These are phyloP conservation scores for Mycena rebaudengoi DNA, from an alignment of 768 basidiomycete species.

Conservation along the genomic window DNA sequence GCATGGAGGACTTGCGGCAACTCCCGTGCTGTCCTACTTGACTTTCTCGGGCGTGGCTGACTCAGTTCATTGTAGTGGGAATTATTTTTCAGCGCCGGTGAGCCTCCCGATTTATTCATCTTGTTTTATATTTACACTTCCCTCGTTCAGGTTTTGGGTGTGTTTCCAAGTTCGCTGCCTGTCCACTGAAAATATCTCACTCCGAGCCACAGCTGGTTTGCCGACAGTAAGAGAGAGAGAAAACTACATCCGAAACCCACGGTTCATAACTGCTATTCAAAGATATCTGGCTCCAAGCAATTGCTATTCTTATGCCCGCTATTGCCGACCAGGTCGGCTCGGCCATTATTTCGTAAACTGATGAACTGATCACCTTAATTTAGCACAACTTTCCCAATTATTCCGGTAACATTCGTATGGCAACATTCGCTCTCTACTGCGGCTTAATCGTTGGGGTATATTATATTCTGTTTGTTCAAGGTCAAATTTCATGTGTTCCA, in stretches of 20 bases:
- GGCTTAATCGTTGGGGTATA: slow-evolving; percentile 51
- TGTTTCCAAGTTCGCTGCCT: too few relatives aligned
- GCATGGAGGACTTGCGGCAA: too few relatives aligned
- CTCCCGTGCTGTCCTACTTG: neutral
- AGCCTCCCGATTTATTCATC: neutral
- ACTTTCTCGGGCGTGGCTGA: slow-evolving; percentile 3
- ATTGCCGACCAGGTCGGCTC: slow-evolving; percentile 21
- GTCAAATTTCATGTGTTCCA: neutral
- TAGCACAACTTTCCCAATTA: slow-evolving; percentile 27
- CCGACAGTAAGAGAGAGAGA: slow-evolving; percentile 19
- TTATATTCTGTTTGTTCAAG: neutral
- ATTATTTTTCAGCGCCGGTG: slow-evolving; percentile 25
- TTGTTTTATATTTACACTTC: neutral
- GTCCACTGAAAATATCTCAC: too few relatives aligned
- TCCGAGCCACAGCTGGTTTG: slow-evolving; percentile 29
- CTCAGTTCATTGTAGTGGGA: slow-evolving; percentile 5
- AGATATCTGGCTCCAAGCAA: slow-evolving; percentile 47
- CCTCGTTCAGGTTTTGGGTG: slow-evolving; percentile 20
- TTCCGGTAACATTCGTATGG: slow-evolving; percentile 44
- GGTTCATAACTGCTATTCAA: neutral
- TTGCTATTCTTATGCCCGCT: slow-evolving; percentile 45
- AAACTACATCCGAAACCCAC: neutral
- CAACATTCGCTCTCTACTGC: slow-evolving; percentile 44
- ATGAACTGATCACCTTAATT: too few relatives aligned
- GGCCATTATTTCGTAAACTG: too few relatives aligned